A percentile compares a stretch with the other conserved stretches of the same genome.
Conservation (phyloP, 73 alveolate genomes). For the Halteria grandinella region DNA sequence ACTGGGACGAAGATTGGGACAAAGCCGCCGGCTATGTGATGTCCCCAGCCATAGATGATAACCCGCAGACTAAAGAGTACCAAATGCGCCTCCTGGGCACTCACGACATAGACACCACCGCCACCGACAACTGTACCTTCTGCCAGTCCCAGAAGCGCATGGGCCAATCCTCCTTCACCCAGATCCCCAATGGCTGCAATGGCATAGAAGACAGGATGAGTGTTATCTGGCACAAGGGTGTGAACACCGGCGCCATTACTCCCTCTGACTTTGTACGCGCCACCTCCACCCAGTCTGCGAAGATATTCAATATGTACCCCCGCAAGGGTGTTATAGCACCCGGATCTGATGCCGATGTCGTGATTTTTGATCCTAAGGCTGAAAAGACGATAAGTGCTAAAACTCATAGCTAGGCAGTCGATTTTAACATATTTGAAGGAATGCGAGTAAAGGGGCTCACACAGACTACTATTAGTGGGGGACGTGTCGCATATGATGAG, state of each 20-base stretch:
- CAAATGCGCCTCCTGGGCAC: constrained; percentile 59
- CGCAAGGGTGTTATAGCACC: constrained; percentile 78
- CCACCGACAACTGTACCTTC: constrained; percentile 86
- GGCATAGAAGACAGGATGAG: constrained; percentile 88
- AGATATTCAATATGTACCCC: constrained; percentile 84
- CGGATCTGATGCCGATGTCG: constrained; percentile 88
- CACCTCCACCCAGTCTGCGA: constrained; percentile 85
- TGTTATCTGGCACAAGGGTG: constrained; percentile 80
- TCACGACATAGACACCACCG: constrained; percentile 69
- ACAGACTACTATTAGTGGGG: constrained; percentile 57
- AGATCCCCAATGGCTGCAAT: constrained; percentile 80
- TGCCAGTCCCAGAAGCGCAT: constrained; percentile 75
- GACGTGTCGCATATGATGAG: constrained; percentile 59
- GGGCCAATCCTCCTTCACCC: constrained; percentile 67
- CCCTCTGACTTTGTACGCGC: constrained; percentile 80
- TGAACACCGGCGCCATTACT: constrained; percentile 72
- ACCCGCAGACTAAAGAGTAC: constrained; percentile 40
- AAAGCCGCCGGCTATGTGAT: constrained; percentile 66
- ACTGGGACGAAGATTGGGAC: constrained; percentile 64
- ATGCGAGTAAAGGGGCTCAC: constrained; percentile 45
- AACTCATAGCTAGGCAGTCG: constrained; percentile 82
- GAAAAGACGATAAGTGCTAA: constrained; percentile 69
- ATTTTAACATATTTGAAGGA: constrained; percentile 82
- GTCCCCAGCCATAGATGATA: constrained; percentile 68
- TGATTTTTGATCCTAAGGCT: constrained; percentile 74